A percentile compares a stretch with the other conserved stretches of the same genome.
These are phyloP conservation scores for Neofusicoccum laricinum DNA, from an alignment of 2,329 filamentous ascomycete species.

Conservation along the genomic window DNA sequence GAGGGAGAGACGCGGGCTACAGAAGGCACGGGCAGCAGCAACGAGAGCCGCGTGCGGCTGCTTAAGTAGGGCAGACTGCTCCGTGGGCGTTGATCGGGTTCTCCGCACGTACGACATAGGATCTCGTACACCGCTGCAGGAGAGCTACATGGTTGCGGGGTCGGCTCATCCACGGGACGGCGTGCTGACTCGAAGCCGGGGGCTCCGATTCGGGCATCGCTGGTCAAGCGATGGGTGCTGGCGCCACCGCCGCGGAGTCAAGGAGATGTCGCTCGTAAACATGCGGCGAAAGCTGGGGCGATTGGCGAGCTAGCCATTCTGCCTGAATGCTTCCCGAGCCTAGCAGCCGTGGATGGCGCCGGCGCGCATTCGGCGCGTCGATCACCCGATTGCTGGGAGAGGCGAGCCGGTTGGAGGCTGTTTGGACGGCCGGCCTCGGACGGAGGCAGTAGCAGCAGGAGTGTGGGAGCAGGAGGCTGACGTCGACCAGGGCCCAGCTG, in stretches of 20 bases:
- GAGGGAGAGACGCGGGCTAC: neutral
- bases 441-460: too few species aligned
- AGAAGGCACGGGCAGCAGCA: constrained; percentile 22
- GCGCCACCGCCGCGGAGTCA: too few species aligned
- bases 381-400: neutral
- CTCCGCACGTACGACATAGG: constrained; percentile 3
- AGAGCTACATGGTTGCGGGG: neutral
- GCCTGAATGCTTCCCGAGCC: constrained; percentile 1
- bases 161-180: neutral
- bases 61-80: neutral
- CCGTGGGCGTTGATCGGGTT: neutral
- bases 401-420: neutral
- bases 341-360: neutral
- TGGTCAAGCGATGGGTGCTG: too few species aligned
- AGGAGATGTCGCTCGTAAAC: neutral
- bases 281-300: neutral
- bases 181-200: neutral
- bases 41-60: constrained; percentile 24
- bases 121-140: neutral
- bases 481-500: neutral
- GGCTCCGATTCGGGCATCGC: neutral
- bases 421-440: neutral
- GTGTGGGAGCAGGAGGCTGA: too few species aligned
- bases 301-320: neutral
- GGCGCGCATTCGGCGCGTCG: neutral